Evolutionary conservation across 2,329 filamentous ascomycete genomes (phyloP), one percentile per base, ranked within the genome.

Genomic region (Fusarium ambrosium): DNA sequence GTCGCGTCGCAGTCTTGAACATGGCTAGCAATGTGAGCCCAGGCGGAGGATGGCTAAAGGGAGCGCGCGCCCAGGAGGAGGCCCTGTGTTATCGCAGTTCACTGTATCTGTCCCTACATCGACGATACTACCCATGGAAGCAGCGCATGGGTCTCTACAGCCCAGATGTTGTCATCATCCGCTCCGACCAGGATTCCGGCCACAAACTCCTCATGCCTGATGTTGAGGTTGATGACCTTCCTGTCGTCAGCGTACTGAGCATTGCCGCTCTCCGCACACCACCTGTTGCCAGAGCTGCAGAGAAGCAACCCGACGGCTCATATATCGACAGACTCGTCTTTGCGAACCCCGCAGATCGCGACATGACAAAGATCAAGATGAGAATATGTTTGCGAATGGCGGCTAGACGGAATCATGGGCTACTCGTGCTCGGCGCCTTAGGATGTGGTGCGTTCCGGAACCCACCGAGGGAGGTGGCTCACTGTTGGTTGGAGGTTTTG

Each of bases 381-480:
- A 84, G 91, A 24, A 79, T 92, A 20, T 85, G 87, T 20, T 81
- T 94, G 62, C 85, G 92, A 6, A 87, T 91, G 66, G 90, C 91
- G 2, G 91, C 87, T n/a, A 79, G 79, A 6, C 84, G 88, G 32
- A 85, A 85, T 2, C 91, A 93, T 76, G 84, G 86, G 24, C 84
- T 87, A 73, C 81, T 94, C 10, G 89, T 94, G 6, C 84, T 95
- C 2, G 92, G 92, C 0, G 92, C 92, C 0, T 79, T 94, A 60
- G 92, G 92, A 0, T 94, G 92, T 75, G 92, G 92, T 4, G 91
- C 88, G 1, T 93, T 93, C 79, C 76, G 75, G 0, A 93, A 94
- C 79, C 92, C 92, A 10, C 85, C 86, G 0, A 81, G 84, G 36
- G 90, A 91, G 70, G 89, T 94, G n/a, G 91, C 89, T 3, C 69